Evolutionary conservation across 2,329 filamentous ascomycete genomes (phyloP).

Genomic region (Parasarocladium wereldwijsianum): DNA sequence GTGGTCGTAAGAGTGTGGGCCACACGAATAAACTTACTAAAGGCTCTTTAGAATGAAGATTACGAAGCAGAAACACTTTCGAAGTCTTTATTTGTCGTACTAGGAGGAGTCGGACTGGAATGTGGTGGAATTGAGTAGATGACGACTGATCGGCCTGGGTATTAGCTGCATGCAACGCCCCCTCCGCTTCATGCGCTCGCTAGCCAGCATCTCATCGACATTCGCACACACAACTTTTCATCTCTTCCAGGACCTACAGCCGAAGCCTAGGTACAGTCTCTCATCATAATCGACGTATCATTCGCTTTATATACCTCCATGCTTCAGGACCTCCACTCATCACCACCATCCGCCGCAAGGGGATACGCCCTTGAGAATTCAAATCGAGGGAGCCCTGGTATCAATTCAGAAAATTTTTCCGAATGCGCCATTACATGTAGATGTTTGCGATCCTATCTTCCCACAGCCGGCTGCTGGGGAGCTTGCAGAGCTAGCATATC

Average conservation of each 20-base stretch:
- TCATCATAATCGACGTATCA: constrained; percentile 2
- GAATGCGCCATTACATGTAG: constrained; percentile 4
- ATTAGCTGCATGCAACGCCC: too few species aligned
- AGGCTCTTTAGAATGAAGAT: too few species aligned
- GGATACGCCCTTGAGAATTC: constrained; percentile 4
- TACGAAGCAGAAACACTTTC: too few species aligned
- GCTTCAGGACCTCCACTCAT: constrained; percentile 3
- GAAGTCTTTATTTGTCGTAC: too few species aligned
- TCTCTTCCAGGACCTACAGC: neutral
- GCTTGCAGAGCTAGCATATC: neutral
- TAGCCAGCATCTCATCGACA: too few species aligned
- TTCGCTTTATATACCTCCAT: constrained; percentile 5
- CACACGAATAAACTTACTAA: too few species aligned
- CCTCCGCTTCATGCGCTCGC: too few species aligned
- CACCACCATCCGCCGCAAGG: constrained; percentile 4
- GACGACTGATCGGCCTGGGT: too few species aligned
- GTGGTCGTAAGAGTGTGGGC: too few species aligned
- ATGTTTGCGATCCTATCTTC: constrained; percentile 1
- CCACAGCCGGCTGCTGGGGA: constrained; percentile 1
- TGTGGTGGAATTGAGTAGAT: too few species aligned
- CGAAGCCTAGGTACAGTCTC: constrained; percentile 1
- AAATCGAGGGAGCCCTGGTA: constrained; percentile 5
- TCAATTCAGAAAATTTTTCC: constrained; percentile 4
- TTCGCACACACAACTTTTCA: too few species aligned
- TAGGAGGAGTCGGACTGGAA: too few species aligned